A percentile compares a stretch with the other conserved stretches of the same genome.
These are phyloP conservation scores for Aspergillus awamori DNA, from an alignment of 2,329 filamentous ascomycete species.

Conservation along the genomic window DNA sequence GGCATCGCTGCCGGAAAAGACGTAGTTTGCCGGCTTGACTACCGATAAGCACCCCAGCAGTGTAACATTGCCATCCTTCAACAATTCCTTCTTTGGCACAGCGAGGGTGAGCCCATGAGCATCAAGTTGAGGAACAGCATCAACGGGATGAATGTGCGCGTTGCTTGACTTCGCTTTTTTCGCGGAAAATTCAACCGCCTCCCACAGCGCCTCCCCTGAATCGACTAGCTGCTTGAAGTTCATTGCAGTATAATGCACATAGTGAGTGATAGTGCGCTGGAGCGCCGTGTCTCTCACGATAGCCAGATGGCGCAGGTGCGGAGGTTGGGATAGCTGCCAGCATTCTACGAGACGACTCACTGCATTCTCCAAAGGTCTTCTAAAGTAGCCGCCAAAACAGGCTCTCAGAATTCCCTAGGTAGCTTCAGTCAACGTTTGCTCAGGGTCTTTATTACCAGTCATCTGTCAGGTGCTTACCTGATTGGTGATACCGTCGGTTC, in stretches of 20 bases:
- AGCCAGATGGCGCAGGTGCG: constrained; percentile 58
- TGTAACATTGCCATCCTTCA: constrained; percentile 47
- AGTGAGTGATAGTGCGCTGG: constrained; percentile 52
- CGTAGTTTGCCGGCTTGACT: constrained; percentile 39
- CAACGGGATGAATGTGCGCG: constrained; percentile 32
- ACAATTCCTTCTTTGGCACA: constrained; percentile 35
- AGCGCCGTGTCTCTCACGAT: constrained; percentile 59
- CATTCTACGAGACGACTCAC: constrained; percentile 57
- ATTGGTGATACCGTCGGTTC: constrained; percentile 54
- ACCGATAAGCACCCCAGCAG: constrained; percentile 45
- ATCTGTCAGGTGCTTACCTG: constrained; percentile 32
- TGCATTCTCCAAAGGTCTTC: constrained; percentile 57
- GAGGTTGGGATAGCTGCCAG: constrained; percentile 62
- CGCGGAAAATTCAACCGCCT: constrained; percentile 50
- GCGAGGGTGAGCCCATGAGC: constrained; percentile 52
- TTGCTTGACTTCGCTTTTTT: constrained; percentile 36
- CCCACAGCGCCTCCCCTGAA: constrained; percentile 54
- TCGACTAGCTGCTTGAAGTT: constrained; percentile 59
- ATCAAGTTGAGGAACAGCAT: constrained; percentile 44
- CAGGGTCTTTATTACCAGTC: neutral
- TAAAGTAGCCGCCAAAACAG: constrained; percentile 56
- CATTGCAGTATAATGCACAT: constrained; percentile 57
- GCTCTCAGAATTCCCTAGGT: constrained; percentile 43
- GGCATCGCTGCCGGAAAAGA: constrained; percentile 39
- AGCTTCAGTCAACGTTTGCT: constrained; percentile 9